Base-by-base conservation (phyloP, 1,284 basidiomycete species). In the Chalciporus sp. region DNA sequence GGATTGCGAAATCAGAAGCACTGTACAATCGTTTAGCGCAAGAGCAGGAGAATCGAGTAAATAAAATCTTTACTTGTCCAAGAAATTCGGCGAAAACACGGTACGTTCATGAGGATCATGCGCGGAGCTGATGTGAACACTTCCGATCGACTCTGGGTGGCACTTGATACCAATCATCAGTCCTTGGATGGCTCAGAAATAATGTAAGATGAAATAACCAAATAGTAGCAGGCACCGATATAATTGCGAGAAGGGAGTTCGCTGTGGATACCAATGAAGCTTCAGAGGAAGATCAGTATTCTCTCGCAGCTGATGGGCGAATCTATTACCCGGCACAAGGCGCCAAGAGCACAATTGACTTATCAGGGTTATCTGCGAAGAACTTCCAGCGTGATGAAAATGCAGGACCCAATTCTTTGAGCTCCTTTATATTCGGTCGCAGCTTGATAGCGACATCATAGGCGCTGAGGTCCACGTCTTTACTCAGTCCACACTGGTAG, bases 1-100 rank as follows among this genome's bases (percentile, higher is more conserved):
- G 63, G 11, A 79, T 69, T 2, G 72, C 75, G 3, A 88, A 35
- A 63, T 88, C 86, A 4, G 77, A 79, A 11, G 72, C 61, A n/a
- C 82, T 84, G 46, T 11, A 7, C 29, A 10, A 31, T 31, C 10
- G 1, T 12, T 31, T 31, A 31, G 29, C 29, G 6, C 23, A 23
- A 6, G 6, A 6, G 23, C 23, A 23, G 2, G 23, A 23, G 23
- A 23, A 6, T 23, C 3, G 23, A 23, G 23, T 23, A 2, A n/a
- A 23, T 23, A 23, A 23, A 23, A 23, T 23, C 7, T 11, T 29
- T 28, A 65, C 61, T 33, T 63, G 29, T 47, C 49, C 29, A 64
- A 60, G 57, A 65, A 71, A 20, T 71, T 69, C n/a, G 72, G 59
- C 28, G 72, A 63, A 57, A 80, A 81, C 48, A 76, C 71, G 3